phyloP scores from a whole-genome alignment of 345 rosid species.

The Dovyalis caffra region DNA sequence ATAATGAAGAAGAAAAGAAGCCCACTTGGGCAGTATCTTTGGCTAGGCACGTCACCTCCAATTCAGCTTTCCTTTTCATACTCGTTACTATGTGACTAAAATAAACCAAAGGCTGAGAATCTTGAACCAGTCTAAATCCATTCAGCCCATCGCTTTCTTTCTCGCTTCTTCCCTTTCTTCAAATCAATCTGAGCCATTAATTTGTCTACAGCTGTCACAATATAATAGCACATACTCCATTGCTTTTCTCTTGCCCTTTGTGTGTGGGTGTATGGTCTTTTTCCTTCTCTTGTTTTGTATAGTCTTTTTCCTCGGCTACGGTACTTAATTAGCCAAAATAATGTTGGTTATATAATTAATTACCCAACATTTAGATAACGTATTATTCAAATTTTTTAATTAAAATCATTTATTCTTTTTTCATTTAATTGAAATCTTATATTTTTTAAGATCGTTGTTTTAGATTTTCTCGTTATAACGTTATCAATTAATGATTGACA shows the following conservation, averaged over 20 bases:
- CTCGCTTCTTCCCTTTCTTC: neutral
- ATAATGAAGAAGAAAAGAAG: neutral
- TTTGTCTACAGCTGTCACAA: neutral
- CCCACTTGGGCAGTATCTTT: neutral
- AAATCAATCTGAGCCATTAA: neutral
- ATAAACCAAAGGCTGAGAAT: constrained; percentile 8
- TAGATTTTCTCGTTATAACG: too few species aligned
- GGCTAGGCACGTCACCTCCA: neutral
- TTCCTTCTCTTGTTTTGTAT: neutral
- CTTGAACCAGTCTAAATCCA: neutral
- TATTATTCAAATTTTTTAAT: too few species aligned
- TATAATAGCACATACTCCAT: neutral
- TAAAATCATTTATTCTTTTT: too few species aligned
- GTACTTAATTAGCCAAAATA: too few species aligned
- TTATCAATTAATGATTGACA: too few species aligned
- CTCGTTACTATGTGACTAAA: too few species aligned
- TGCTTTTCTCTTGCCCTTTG: neutral
- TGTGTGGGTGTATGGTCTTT: neutral
- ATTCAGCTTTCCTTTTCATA: neutral
- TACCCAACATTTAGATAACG: too few species aligned
- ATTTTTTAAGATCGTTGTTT: too few species aligned
- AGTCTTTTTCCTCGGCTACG: too few species aligned
- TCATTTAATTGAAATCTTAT: too few species aligned
- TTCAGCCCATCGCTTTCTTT: neutral
- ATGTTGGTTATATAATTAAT: too few species aligned